Evolutionary conservation across 768 basidiomycete genomes (phyloP).

Genomic region (Mycena polygramma): DNA sequence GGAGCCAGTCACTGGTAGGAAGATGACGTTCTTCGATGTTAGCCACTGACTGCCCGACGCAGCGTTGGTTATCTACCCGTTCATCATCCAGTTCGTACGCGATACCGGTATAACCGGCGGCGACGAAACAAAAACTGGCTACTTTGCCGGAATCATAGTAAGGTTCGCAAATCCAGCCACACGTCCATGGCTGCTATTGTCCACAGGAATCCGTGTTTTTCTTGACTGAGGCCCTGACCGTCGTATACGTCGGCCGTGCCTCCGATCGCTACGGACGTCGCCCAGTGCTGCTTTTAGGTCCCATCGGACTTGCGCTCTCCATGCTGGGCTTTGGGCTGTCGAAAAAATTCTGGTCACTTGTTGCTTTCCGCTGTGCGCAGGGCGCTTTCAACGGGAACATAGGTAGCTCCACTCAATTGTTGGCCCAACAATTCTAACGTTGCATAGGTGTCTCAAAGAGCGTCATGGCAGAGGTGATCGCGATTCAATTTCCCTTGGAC

Average conservation of each 20-base stretch:
- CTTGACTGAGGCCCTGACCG: slow-evolving; percentile 41
- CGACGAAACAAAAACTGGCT: slow-evolving; percentile 54
- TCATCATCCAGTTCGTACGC: slow-evolving; percentile 53
- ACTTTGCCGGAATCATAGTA: slow-evolving; percentile 58
- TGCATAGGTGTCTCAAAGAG: slow-evolving; percentile 40
- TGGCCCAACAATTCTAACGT: not conserved
- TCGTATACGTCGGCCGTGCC: slow-evolving; percentile 42
- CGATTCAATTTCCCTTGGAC: too few species aligned
- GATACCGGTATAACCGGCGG: slow-evolving; percentile 53
- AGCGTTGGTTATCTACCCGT: slow-evolving; percentile 56
- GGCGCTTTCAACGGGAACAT: slow-evolving; percentile 58
- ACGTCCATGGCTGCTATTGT: not conserved
- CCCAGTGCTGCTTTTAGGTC: slow-evolving; percentile 45
- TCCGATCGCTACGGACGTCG: slow-evolving; percentile 42
- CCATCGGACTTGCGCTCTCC: slow-evolving; percentile 46
- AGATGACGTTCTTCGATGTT: not conserved
- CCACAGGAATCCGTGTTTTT: slow-evolving; percentile 47
- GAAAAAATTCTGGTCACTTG: slow-evolving; percentile 45
- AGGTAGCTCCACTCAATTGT: slow-evolving; percentile 37
- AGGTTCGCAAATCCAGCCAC: slow-evolving; percentile 34
- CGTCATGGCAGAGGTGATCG: slow-evolving; percentile 39
- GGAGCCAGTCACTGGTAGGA: slow-evolving; percentile 42
- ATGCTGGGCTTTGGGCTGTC: slow-evolving; percentile 53
- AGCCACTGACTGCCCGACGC: not conserved
- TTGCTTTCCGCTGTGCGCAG: slow-evolving; percentile 46